Conservation (phyloP, 805 yeast genomes). For the Cyberlindnera bimundalis region DNA sequence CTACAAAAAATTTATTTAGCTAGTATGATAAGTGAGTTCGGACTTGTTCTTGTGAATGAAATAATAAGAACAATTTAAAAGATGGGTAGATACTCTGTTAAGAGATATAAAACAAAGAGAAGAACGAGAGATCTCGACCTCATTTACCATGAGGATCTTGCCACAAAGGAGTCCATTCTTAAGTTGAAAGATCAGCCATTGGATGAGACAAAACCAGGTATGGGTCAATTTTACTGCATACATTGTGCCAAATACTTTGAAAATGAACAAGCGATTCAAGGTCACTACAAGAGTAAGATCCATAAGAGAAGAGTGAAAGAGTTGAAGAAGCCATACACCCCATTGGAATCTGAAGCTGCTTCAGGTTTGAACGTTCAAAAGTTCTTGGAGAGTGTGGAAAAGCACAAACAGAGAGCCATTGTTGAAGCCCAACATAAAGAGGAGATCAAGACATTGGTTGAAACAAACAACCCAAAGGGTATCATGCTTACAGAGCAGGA, state of each 20-base stretch:
- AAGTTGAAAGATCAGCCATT: conserved; percentile 74
- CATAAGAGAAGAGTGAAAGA: conserved; percentile 86
- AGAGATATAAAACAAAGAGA: conserved; percentile 86
- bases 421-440: conserved; percentile 45
- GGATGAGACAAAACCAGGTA: conserved; percentile 88
- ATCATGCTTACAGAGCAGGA: conserved; percentile 25
- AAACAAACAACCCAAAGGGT: conserved; percentile 27
- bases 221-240: conserved; percentile 92
- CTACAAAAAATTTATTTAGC: conserved; percentile 7
- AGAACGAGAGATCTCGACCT: conserved; percentile 81
- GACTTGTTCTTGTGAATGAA: no score
- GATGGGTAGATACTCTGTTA: conserved; percentile 88
- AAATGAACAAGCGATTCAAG: conserved; percentile 63
- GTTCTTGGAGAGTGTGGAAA: conserved; percentile 61
- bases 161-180: conserved; percentile 58
- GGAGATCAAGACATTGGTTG: conserved; percentile 30
- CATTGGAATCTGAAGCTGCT: conserved; percentile 88
- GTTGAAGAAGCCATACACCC: conserved; percentile 79
- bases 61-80: conserved; percentile 6
- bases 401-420: conserved; percentile 50
- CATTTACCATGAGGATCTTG: conserved; percentile 65
- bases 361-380: conserved; percentile 71
- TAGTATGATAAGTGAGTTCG: neutral
- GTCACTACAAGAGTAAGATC: conserved; percentile 70
- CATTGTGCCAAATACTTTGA: conserved; percentile 94